A percentile compares a stretch with the other conserved stretches of the same genome.
phyloP scores from a whole-genome alignment of 1,284 basidiomycete species.

The Melampsora abietis-canadensis region DNA sequence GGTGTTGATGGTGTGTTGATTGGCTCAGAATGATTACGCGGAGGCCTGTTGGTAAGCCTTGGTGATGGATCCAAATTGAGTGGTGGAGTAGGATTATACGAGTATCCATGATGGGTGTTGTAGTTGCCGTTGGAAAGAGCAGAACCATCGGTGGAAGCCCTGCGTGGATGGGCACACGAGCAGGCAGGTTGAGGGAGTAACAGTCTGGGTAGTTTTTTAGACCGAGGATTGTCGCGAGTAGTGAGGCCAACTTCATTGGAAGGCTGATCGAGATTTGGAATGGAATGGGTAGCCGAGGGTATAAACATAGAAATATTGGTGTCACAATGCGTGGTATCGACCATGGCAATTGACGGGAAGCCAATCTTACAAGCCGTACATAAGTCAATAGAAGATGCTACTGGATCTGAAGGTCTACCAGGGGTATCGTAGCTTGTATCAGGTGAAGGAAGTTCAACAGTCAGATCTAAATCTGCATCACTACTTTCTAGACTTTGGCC shows the following conservation, averaged over 20 bases:
- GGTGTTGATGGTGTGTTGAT: background rate
- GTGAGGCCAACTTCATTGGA: background rate
- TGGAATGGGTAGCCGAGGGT: background rate
- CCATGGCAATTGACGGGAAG: conserved; percentile 8
- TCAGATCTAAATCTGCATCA: background rate
- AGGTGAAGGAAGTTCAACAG: background rate
- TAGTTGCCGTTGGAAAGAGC: background rate
- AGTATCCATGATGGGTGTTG: conserved; percentile 1
- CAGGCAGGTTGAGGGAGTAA: background rate
- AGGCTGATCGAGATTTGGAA: background rate
- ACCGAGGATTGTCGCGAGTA: background rate
- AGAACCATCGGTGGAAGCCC: background rate
- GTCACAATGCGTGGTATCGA: background rate
- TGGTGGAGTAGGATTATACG: background rate
- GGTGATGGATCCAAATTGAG: background rate
- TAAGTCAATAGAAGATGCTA: background rate
- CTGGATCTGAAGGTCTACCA: background rate
- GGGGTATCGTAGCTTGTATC: conserved; percentile 5
- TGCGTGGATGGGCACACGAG: background rate
- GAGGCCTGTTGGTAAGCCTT: background rate
- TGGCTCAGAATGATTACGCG: background rate
- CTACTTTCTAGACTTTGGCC: background rate
- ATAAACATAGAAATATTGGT: background rate
- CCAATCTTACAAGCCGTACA: background rate
- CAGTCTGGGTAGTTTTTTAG: background rate